Evolutionary conservation across 768 basidiomycete genomes (phyloP).

Genomic region (Podaxis sp.): DNA sequence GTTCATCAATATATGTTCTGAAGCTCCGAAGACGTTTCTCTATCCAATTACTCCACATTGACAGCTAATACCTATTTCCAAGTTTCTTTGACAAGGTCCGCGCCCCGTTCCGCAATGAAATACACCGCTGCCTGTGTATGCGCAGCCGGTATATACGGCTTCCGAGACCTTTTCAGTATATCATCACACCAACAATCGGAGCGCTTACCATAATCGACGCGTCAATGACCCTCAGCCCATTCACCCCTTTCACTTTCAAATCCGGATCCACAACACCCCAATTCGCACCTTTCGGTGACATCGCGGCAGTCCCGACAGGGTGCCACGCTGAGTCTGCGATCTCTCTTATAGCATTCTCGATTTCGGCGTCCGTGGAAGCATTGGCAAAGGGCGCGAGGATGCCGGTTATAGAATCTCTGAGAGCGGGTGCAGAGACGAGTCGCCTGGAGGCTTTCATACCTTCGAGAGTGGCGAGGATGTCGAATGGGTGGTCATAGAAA

Average conservation of each 20-base stretch:
- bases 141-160: slow-evolving; percentile 1
- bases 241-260: slow-evolving; percentile 15
- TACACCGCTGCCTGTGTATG: slow-evolving; percentile 7
- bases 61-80: neutral
- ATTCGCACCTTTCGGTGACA: slow-evolving; percentile 13
- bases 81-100: slow-evolving; percentile 4
- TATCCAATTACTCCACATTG: too few relatives aligned
- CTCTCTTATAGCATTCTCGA: slow-evolving; percentile 8
- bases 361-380: slow-evolving; percentile 3
- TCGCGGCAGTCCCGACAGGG: slow-evolving; percentile 10
- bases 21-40: too few relatives aligned
- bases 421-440: slow-evolving; percentile 21
- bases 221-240: slow-evolving; percentile 15
- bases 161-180: neutral
- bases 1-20: too few relatives aligned
- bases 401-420: slow-evolving; percentile 16
- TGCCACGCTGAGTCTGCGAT: neutral
- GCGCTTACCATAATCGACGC: slow-evolving; percentile 14
- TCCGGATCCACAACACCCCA: slow-evolving; percentile 18
- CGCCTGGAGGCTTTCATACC: slow-evolving; percentile 17
- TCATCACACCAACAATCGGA: neutral
- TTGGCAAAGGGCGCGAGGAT: slow-evolving; percentile 2
- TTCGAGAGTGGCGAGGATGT: slow-evolving; percentile 22
- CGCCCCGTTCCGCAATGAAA: slow-evolving; percentile 14
- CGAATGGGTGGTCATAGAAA: slow-evolving; percentile 21